phyloP scores from a whole-genome alignment of 1,284 basidiomycete species.

The Mycena sp. region DNA sequence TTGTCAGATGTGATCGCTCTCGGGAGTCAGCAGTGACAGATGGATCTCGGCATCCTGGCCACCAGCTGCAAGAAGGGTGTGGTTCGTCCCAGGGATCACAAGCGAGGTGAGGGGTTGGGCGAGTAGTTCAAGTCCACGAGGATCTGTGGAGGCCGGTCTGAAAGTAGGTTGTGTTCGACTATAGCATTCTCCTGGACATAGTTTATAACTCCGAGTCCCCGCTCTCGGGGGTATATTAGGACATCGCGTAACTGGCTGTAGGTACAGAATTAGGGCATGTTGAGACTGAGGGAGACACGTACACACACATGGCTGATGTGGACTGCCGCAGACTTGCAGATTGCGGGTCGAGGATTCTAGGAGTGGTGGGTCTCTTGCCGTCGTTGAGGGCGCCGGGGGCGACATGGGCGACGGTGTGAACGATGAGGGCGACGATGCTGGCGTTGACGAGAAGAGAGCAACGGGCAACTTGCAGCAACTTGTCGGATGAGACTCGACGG shows the following conservation, averaged over 20 bases:
- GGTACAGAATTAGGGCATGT: background rate
- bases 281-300: background rate
- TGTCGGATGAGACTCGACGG: too few relatives aligned
- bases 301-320: conserved; percentile 79
- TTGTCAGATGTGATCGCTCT: conserved; percentile 59
- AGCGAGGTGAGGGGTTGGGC: conserved; percentile 68
- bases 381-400: too few relatives aligned
- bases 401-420: too few relatives aligned
- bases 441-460: too few relatives aligned
- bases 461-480: too few relatives aligned
- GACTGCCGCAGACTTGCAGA: conserved; percentile 57
- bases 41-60: conserved; percentile 86
- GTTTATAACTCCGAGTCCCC: conserved; percentile 73
- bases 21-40: conserved; percentile 57
- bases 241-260: conserved; percentile 79
- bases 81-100: conserved; percentile 50
- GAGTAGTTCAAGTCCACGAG: conserved; percentile 67
- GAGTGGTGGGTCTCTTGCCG: conserved; percentile 58
- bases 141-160: conserved; percentile 59
- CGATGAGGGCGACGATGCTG: too few relatives aligned
- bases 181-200: conserved; percentile 69
- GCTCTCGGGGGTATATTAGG: conserved; percentile 74
- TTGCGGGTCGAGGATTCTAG: conserved; percentile 57
- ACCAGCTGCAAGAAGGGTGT: conserved; percentile 81
- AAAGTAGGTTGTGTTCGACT: conserved; percentile 71